Evolutionary conservation across 176 grass and related monocot species (phyloP).

Genomic region (Metroxylon sagu): DNA sequence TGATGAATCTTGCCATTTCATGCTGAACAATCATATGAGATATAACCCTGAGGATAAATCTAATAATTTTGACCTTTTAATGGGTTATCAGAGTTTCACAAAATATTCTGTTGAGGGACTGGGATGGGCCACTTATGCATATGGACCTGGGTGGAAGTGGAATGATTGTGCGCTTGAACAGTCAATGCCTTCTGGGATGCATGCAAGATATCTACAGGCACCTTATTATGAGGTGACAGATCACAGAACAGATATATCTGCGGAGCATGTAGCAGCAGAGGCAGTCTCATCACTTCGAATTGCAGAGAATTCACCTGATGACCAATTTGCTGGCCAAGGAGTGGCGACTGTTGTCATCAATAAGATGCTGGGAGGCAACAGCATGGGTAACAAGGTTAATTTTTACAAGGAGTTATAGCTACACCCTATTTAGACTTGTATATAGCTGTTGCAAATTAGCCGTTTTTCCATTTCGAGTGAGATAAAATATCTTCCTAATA

Average conservation of each 20-base stretch:
- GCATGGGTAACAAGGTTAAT: conserved; percentile 25
- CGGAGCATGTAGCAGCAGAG: conserved; percentile 62
- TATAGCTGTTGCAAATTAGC: too few relatives aligned
- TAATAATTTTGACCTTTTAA: conserved; percentile 3
- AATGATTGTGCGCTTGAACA: conserved; percentile 34
- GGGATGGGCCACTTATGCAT: background rate
- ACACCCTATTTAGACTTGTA: too few relatives aligned
- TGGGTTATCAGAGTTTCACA: background rate
- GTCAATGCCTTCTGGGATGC: conserved; percentile 30
- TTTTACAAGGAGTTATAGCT: conserved; percentile 49
- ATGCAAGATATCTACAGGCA: conserved; percentile 30
- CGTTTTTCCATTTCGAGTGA: too few relatives aligned
- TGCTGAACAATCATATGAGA: conserved; percentile 42
- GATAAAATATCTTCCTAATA: too few relatives aligned
- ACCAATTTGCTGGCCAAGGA: conserved; percentile 21
- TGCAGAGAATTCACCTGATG: conserved; percentile 25
- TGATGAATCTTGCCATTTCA: conserved; percentile 53
- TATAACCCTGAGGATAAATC: conserved; percentile 44
- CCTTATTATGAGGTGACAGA: conserved; percentile 28
- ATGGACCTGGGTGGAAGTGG: conserved; percentile 20
- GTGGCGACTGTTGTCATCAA: conserved; percentile 24
- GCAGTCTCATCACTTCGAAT: conserved; percentile 71
- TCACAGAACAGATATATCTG: conserved; percentile 37
- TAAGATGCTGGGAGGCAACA: conserved; percentile 33
- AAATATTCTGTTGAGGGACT: conserved; percentile 1